Base-by-base conservation (phyloP, 2,329 filamentous ascomycete genomes). In the Rhexocercosporidium sp. region DNA sequence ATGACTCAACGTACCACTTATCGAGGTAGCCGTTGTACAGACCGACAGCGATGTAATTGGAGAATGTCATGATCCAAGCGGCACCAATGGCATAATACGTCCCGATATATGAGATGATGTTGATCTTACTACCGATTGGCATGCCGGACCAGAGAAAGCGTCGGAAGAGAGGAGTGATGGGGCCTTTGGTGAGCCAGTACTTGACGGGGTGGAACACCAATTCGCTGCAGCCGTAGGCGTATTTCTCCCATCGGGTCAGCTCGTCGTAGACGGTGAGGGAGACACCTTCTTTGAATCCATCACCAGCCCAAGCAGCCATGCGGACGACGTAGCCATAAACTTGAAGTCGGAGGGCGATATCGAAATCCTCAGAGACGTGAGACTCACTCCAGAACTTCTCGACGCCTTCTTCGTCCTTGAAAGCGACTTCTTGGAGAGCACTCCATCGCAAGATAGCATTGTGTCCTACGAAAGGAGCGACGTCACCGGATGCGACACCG, bases 251-350 rank as follows among this genome's bases (percentile, higher is more conserved):
- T 63, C 92, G 89, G 1, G 91, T 90, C 65, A 95, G 84, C 79
- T 95, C 92, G 78, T 94, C 92, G 76, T 95, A 94, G 12, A 95
- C 91, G 0, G 92, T 95, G 64, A 95, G 82, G 0, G 92, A 94
- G 61, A 95, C 92, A 69, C 92, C 92, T 78, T 95, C 92, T 77
- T 93, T 90, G 83, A 93, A 94, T 51, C 89, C 91, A 18, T 90
- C 88, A 37, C 89, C 88, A 2, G 89, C 88, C 84, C 91, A 94
- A 22, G 89, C 87, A 4, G 88, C 90, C 41, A 93, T 83, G 27
- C 91, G 89, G 71, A 92, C 89, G 69, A 89, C 88, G 78, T 92
- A 93, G 22, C 90, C 90, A 69, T 82, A 86, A 69, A 87, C 88
- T 77, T 93, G 91, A 14, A 94, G 84, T 70, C 91, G 89, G 29